Conservation (phyloP, 1,139 yeast species). For the Candida tropicalis region DNA sequence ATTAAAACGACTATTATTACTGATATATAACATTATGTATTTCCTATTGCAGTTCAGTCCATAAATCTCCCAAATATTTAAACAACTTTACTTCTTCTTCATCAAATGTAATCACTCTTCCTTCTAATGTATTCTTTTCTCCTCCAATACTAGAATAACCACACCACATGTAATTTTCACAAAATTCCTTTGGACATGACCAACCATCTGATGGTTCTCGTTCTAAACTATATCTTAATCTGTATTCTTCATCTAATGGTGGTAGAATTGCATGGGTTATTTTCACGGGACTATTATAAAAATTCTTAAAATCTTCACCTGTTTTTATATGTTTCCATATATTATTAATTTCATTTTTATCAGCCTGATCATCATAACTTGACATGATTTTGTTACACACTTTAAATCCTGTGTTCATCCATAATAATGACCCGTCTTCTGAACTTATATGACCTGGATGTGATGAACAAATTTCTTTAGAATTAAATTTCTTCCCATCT, state of each 20-base stretch:
- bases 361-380: slow-evolving; percentile 26
- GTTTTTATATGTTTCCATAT: slow-evolving; percentile 19
- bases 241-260: slow-evolving; percentile 23
- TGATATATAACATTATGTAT: too few relatives aligned
- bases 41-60: slow-evolving; percentile 22
- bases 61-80: slow-evolving; percentile 35
- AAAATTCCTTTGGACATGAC: slow-evolving; percentile 35
- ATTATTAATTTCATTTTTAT: slow-evolving; percentile 21
- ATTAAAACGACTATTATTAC: too few relatives aligned
- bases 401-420: slow-evolving; percentile 36
- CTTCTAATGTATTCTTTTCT: slow-evolving; percentile 27
- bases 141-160: slow-evolving; percentile 48
- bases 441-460: slow-evolving; percentile 43
- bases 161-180: slow-evolving; percentile 49
- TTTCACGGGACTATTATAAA: slow-evolving; percentile 27
- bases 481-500: slow-evolving; percentile 22
- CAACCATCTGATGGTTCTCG: slow-evolving; percentile 37
- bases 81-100: slow-evolving; percentile 25
- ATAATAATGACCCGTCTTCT: slow-evolving; percentile 31
- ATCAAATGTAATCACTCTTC: slow-evolving; percentile 30
- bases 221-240: slow-evolving; percentile 24
- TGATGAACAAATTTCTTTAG: slow-evolving; percentile 38
- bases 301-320: slow-evolving; percentile 26
- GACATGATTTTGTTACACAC: slow-evolving; percentile 19
- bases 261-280: slow-evolving; percentile 36